Percentiles rank a stretch among this genome's conserved stretches.
These are phyloP conservation scores for Dictyostelium intermedium DNA, from an alignment of 78 protist genomes.

Conservation along the genomic window DNA sequence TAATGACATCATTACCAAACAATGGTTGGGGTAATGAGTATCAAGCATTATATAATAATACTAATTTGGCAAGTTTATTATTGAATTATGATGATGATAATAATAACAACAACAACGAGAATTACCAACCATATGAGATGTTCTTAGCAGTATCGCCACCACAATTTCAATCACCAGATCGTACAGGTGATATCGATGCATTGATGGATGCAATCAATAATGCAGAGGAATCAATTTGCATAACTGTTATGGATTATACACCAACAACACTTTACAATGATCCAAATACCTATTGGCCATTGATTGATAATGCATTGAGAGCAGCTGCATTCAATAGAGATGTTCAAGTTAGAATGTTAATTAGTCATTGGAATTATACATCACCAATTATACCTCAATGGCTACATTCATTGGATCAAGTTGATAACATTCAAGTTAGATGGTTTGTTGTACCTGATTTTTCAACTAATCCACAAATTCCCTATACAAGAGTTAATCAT, in stretches of 20 bases:
- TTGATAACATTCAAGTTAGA: slow-evolving; percentile 72
- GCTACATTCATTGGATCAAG: slow-evolving; percentile 72
- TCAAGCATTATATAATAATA: slow-evolving; percentile 20
- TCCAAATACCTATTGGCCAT: slow-evolving; percentile 82
- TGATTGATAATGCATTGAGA: slow-evolving; percentile 81
- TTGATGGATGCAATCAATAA: slow-evolving; percentile 43
- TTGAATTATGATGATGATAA: slow-evolving; percentile 35
- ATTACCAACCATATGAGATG: background rate
- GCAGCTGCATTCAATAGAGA: slow-evolving; percentile 76
- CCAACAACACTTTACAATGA: slow-evolving; percentile 63
- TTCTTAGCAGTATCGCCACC: slow-evolving; percentile 71
- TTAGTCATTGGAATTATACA: slow-evolving; percentile 87
- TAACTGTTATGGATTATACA: slow-evolving; percentile 87
- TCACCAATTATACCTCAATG: slow-evolving; percentile 40
- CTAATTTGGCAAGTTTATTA: background rate
- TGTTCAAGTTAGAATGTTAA: slow-evolving; percentile 79
- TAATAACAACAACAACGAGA: too few relatives aligned
- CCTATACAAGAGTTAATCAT: slow-evolving; percentile 91
- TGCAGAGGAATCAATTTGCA: slow-evolving; percentile 52
- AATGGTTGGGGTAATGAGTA: slow-evolving; percentile 15
- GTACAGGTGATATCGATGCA: slow-evolving; percentile 83
- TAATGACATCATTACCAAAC: slow-evolving; percentile 6
- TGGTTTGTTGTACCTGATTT: slow-evolving; percentile 84
- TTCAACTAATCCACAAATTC: slow-evolving; percentile 42
- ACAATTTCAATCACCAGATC: slow-evolving; percentile 5